Base-by-base conservation (phyloP, 176 grass and related monocot genomes). In the Ananas comosus region DNA sequence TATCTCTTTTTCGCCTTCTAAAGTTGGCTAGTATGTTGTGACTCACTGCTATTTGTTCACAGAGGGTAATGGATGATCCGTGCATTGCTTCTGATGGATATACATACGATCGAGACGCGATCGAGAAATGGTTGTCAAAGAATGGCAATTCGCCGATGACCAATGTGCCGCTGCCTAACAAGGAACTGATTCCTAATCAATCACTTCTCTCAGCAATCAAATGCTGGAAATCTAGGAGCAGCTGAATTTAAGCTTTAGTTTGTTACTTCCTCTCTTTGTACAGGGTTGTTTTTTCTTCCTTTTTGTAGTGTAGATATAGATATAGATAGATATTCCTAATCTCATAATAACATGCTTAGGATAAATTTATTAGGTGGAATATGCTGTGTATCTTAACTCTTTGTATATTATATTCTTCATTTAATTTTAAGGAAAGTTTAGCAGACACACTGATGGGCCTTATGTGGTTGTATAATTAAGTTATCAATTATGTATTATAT, bases 11-110 rank as follows among this genome's bases (percentile, higher is more conserved):
- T 42, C 33, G 6, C 33, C 4, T 6, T 42, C 33, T 42, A 1
- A 42, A 42, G 19, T 12, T 69, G 4, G 1, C 2, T 12, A 51
- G 12, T 51, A 49, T 69, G 51, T 11, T 16, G 19, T 53, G 11
- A 52, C 50, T 6, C 14, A 49, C 27, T 51, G 14, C 19, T 24
- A 53, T 42, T 28, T 28, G 14, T 74, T 51, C 57, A 1, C 64
- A 76, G 74, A 58, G 19, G n/a, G 74, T 76, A 10, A 76, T 76
- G 74, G 65, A 56, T 68, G 74, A 76, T 76, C 74, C 74, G 2
- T 76, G 74, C 65, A 76, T 76, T 48, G 74, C 74, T 58, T 54
- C 64, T 57, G 74, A 76, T 68, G 74, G 74, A 18, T 68, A 68
- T 66, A 76, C 74, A 58, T 76, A 76, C 18, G 11, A 68, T 13